Percentiles rank a stretch among this genome's conserved stretches.
phyloP scores from a whole-genome alignment of 129 eudicot species.

The Centrapalus pauciflorus region DNA sequence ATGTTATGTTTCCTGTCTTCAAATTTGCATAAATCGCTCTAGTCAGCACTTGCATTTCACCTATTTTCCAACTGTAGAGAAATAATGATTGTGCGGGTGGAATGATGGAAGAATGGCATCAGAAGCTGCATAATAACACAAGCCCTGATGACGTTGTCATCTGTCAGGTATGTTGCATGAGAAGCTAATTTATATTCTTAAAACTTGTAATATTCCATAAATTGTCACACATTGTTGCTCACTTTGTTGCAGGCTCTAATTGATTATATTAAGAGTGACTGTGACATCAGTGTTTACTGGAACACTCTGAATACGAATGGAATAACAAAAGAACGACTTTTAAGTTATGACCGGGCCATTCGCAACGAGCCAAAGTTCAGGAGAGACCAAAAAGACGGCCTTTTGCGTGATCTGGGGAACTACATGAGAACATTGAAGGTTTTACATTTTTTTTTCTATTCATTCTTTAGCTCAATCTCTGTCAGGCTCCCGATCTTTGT shows the following conservation, averaged over 20 bases:
- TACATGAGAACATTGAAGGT: slow-evolving; percentile 45
- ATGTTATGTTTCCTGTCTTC: neutral
- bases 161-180: slow-evolving; percentile 33
- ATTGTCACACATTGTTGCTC: neutral
- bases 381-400: slow-evolving; percentile 40
- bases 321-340: slow-evolving; percentile 44
- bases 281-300: slow-evolving; percentile 44
- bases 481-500: neutral
- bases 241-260: slow-evolving; percentile 34
- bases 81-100: slow-evolving; percentile 50
- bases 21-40: neutral
- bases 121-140: slow-evolving; percentile 49
- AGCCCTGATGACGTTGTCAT: slow-evolving; percentile 57
- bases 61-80: slow-evolving; percentile 32
- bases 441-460: neutral
- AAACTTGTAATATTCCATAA: slow-evolving; percentile 7
- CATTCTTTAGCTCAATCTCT: neutral
- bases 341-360: slow-evolving; percentile 54
- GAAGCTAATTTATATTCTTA: neutral
- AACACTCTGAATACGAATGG: slow-evolving; percentile 42
- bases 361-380: slow-evolving; percentile 45
- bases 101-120: slow-evolving; percentile 63
- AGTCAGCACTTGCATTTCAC: no score
- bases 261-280: slow-evolving; percentile 44
- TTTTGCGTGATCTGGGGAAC: slow-evolving; percentile 34